phyloP scores from a whole-genome alignment of 805 yeast genomes.

The Metschnikowia chrysomelidarum region DNA sequence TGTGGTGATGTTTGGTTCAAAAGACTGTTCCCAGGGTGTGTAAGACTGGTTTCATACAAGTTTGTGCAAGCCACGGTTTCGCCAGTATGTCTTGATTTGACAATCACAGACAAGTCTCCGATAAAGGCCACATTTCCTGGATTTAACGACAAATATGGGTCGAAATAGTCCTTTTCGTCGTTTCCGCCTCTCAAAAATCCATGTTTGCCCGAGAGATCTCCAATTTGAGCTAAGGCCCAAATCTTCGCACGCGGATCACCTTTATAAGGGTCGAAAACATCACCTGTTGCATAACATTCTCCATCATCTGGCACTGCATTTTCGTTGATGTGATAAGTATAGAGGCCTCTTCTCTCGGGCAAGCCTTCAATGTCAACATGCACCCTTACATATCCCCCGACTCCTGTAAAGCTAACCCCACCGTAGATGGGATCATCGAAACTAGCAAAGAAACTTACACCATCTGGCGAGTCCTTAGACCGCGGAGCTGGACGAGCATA shows the following conservation, averaged over 20 bases:
- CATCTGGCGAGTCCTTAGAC: neutral
- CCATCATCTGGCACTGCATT: slow-evolving; percentile 47
- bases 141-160: slow-evolving; percentile 63
- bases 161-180: slow-evolving; percentile 57
- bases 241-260: slow-evolving; percentile 53
- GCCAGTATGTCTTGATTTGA: too few species aligned
- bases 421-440: slow-evolving; percentile 24
- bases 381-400: slow-evolving; percentile 57
- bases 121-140: slow-evolving; percentile 52
- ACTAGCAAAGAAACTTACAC: neutral
- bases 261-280: slow-evolving; percentile 60
- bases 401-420: slow-evolving; percentile 26
- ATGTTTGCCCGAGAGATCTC: slow-evolving; percentile 42
- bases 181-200: slow-evolving; percentile 55
- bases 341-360: slow-evolving; percentile 65
- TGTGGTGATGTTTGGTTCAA: too few species aligned
- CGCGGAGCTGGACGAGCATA: neutral
- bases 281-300: slow-evolving; percentile 51
- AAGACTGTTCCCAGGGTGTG: too few species aligned
- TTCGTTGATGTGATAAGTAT: slow-evolving; percentile 66
- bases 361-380: slow-evolving; percentile 67
- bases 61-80: too few species aligned
- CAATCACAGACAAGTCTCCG: slow-evolving; percentile 46
- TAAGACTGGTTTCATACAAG: too few species aligned
- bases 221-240: slow-evolving; percentile 46